Evolutionary conservation across 2,329 filamentous ascomycete genomes (phyloP).

Genomic region (Xylariaceae sp.): DNA sequence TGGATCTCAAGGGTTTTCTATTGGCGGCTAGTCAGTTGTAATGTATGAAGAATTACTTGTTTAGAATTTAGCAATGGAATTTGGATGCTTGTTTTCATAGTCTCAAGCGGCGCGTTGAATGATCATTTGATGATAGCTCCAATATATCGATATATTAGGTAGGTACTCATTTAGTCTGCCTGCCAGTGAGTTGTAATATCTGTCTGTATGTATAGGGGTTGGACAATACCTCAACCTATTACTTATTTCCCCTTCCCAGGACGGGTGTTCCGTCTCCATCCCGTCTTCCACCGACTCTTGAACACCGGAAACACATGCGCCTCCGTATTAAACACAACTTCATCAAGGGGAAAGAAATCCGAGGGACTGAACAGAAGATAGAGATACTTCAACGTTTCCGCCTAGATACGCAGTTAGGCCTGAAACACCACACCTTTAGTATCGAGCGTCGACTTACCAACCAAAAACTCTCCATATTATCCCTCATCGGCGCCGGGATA

Average conservation of each 20-base stretch:
- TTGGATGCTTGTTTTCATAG: too few species aligned
- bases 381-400: slow-evolving; percentile 25
- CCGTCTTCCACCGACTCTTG: slow-evolving; percentile 14
- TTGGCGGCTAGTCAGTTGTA: too few species aligned
- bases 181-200: not conserved
- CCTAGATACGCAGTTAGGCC: slow-evolving; percentile 6
- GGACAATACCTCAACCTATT: not conserved
- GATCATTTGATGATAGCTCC: too few species aligned
- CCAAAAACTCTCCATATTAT: slow-evolving; percentile 31
- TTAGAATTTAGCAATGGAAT: too few species aligned
- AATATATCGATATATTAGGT: not conserved
- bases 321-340: slow-evolving; percentile 26
- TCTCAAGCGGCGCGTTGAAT: too few species aligned
- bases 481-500: slow-evolving; percentile 20
- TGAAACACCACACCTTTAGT: not conserved
- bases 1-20: too few species aligned
- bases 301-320: slow-evolving; percentile 22
- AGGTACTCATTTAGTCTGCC: not conserved
- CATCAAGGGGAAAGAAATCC: slow-evolving; percentile 19
- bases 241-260: not conserved
- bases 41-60: too few species aligned
- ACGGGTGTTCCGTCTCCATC: slow-evolving; percentile 9
- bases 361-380: slow-evolving; percentile 23
- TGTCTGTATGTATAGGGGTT: not conserved
- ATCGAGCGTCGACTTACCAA: slow-evolving; percentile 17